These are phyloP conservation scores for Talaromyces thailandensis DNA, from an alignment of 495 filamentous ascomycete genomes.

Conservation along the genomic window DNA sequence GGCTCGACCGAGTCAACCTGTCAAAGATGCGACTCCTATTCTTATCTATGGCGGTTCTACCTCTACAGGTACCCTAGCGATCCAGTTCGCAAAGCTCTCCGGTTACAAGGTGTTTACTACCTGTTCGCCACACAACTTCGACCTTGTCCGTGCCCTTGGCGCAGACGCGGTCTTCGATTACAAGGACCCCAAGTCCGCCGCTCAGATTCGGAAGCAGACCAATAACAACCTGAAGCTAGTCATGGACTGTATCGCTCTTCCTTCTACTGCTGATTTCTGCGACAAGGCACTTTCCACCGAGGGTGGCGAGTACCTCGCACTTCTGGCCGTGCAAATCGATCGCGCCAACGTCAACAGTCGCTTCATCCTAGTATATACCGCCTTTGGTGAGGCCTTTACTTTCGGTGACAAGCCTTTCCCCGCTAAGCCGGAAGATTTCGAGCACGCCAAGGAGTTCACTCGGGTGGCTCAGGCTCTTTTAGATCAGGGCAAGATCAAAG, in stretches of 20 bases:
- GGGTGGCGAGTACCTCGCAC: neutral
- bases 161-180: slow-evolving; percentile 50
- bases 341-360: too few relatives aligned
- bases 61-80: slow-evolving; percentile 18
- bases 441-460: neutral
- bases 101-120: slow-evolving; percentile 32
- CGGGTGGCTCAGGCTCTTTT: neutral
- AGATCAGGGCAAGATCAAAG: neutral
- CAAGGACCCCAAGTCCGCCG: slow-evolving; percentile 25
- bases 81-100: slow-evolving; percentile 21
- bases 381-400: too few relatives aligned
- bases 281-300: too few relatives aligned
- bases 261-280: too few relatives aligned
- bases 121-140: slow-evolving; percentile 47
- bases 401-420: too few relatives aligned
- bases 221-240: slow-evolving; percentile 25
- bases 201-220: slow-evolving; percentile 31
- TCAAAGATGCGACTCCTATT: slow-evolving; percentile 11
- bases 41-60: slow-evolving; percentile 24
- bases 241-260: slow-evolving; percentile 32
- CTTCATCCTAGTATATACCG: too few relatives aligned
- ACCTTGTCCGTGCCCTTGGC: slow-evolving; percentile 40
- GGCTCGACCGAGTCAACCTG: slow-evolving; percentile 6
- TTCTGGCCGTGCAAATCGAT: too few relatives aligned
- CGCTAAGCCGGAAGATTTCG: too few relatives aligned